Base-by-base conservation (phyloP, 2,329 filamentous ascomycete species). In the Calonectria ilicicola region DNA sequence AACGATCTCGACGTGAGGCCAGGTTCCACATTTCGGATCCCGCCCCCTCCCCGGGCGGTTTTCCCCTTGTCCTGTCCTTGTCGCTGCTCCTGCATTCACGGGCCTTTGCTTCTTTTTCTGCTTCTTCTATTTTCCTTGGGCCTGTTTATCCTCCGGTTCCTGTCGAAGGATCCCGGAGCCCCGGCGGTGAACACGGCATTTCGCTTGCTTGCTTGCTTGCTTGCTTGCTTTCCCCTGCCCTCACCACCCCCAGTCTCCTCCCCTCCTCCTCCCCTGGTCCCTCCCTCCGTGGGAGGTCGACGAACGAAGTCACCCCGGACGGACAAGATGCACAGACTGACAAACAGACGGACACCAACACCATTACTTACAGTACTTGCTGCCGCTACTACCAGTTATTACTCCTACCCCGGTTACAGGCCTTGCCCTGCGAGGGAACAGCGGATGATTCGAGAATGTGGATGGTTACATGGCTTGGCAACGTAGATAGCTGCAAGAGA, bases 11-110 rank as follows among this genome's bases (percentile, higher is more conserved):
- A 44, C 38, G 58, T 63, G 58, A 63, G 40, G 26, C 58, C 38
- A 46, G 58, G 58, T 63, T 63, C 58, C 58, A 63, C 58, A 62
- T 29, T 58, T 58, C 53, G 53, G 29, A 58, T 58, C 32, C 53
- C 53, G n/a, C n/a, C 53, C 49, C 29, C 19, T 5, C 53, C 53
- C 38, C 35, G 56, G 47, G 47, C 23, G 23, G 3, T 17, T 51
- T 51, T 62, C 29, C 32, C 51, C 21, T n/a, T n/a, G n/a, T n/a
- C n/a, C n/a, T n/a, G n/a, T 56, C 51, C 51, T 21, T 56, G 26
- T 32, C 49, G n/a, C 29, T 32, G 5, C 12, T 27, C 42, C 3
- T 46, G 42, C 51, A 14, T 35, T 29, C 49, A 21, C 9, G 42
- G 42, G 26, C 19, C 29, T 35, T 10, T 38, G 8, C 10, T 8